phyloP scores from a whole-genome alignment of 768 basidiomycete genomes.

The Pseudohyphozyma bogoriensis region DNA sequence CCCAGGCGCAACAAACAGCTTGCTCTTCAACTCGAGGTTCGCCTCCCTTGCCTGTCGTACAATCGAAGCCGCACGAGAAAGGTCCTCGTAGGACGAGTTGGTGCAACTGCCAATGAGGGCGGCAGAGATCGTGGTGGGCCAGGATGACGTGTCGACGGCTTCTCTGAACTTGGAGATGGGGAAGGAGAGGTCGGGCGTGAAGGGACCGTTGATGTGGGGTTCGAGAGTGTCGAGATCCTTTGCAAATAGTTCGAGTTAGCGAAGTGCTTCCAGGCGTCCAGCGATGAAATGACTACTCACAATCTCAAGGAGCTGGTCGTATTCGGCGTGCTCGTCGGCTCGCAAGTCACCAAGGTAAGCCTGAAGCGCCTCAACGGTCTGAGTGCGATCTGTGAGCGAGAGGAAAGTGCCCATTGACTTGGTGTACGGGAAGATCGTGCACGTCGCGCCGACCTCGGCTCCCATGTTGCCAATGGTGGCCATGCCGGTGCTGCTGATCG shows the following conservation, averaged over 20 bases:
- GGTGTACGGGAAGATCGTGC: slow-evolving; percentile 99
- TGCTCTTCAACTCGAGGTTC: slow-evolving; percentile 77
- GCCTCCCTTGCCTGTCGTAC: slow-evolving; percentile 76
- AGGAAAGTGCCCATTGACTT: slow-evolving; percentile 83
- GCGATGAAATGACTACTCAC: too few relatives aligned
- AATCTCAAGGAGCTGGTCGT: slow-evolving; percentile 87
- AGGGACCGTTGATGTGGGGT: slow-evolving; percentile 98
- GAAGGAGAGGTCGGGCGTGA: slow-evolving; percentile 97
- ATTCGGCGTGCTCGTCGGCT: slow-evolving; percentile 79
- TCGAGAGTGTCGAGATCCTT: slow-evolving; percentile 95
- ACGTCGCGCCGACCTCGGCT: slow-evolving; percentile 98
- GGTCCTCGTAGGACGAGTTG: slow-evolving; percentile 99
- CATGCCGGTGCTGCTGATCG: slow-evolving; percentile 96
- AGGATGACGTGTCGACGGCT: slow-evolving; percentile 85
- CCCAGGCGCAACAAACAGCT: slow-evolving; percentile 96
- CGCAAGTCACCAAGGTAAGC: slow-evolving; percentile 79
- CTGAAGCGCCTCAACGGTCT: slow-evolving; percentile 79
- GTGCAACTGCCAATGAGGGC: slow-evolving; percentile 98
- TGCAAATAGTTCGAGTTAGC: too few relatives aligned
- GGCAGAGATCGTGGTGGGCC: slow-evolving; percentile 95
- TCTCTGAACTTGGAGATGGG: slow-evolving; percentile 89
- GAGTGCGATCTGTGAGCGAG: slow-evolving; percentile 73
- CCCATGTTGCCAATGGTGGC: slow-evolving; percentile 99
- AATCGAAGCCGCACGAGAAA: slow-evolving; percentile 93
- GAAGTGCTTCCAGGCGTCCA: too few relatives aligned